phyloP scores from a whole-genome alignment of 1,284 basidiomycete genomes.

The Exobasidium cylindrosporum region DNA sequence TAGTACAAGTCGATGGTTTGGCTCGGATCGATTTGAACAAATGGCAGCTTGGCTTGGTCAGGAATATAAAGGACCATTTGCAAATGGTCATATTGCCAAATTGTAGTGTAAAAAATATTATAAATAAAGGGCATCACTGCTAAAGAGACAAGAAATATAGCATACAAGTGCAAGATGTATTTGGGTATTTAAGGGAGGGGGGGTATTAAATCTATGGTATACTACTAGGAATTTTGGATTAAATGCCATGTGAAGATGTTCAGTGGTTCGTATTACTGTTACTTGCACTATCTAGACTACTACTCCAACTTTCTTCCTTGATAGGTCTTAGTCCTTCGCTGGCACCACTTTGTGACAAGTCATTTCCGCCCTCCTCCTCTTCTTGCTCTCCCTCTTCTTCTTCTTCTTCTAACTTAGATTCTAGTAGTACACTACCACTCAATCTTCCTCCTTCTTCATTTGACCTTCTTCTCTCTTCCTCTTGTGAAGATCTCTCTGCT shows the following conservation, averaged over 20 bases:
- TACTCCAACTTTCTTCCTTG: constrained; percentile 36
- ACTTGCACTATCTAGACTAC: constrained; percentile 18
- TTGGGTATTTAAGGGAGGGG: not conserved
- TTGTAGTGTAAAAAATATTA: constrained; percentile 18
- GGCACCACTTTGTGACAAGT: not conserved
- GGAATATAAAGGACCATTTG: constrained; percentile 39
- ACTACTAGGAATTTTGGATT: not conserved
- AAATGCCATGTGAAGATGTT: not conserved
- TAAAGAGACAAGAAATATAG: not conserved
- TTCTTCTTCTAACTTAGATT: not conserved
- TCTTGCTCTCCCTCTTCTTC: not conserved
- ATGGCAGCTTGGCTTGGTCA: constrained; percentile 31
- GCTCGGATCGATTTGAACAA: constrained; percentile 40
- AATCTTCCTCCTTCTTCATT: not conserved
- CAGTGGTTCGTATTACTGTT: not conserved
- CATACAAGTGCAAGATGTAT: constrained; percentile 6
- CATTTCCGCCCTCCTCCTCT: not conserved
- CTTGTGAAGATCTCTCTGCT: not conserved
- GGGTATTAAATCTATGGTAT: not conserved
- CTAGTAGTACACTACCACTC: constrained; percentile 6
- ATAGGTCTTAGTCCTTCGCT: constrained; percentile 22
- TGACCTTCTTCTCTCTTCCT: constrained; percentile 5
- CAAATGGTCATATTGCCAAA: constrained; percentile 26
- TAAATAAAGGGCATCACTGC: not conserved
- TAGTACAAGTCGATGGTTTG: constrained; percentile 26